Evolutionary conservation across 1,284 basidiomycete species (phyloP), one percentile per base, ranked within the genome.

Genomic region (Leucoagaricus sp.): DNA sequence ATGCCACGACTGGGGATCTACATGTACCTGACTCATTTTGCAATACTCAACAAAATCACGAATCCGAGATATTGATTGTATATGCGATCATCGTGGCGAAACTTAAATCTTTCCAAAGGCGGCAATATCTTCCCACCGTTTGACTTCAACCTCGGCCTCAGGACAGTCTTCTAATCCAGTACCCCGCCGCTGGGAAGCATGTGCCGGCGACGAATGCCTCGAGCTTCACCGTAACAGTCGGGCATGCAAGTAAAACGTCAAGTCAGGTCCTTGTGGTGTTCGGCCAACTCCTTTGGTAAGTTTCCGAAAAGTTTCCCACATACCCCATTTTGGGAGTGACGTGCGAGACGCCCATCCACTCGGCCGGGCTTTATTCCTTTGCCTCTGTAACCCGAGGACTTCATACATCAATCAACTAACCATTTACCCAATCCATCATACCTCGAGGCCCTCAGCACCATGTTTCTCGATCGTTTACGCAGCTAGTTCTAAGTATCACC

Each of bases 351-450:
- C 28, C 38, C 28, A 52, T 52, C 40, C 21, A 19, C 31, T n/a
- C n/a, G n/a, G n/a, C n/a, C n/a, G n/a, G n/a, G n/a, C n/a, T n/a
- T n/a, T 13, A 34, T 23, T 45, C 25, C 21, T 13, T 29, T 21
- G 42, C 5, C 25, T 17, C 23, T n/a, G n/a, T n/a, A n/a, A 19
- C 13, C 51, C 41, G 51, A 53, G 51, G 42, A 53, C 33, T 41
- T 45, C 36, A 13, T n/a, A 34, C 41, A 34, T 23, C 51, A 28
- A 26, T 40, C 25, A 38, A 40, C n/a, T 17, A 10, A 34, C n/a
- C 15, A 8, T 41, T 38, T 40, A 19, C 38, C 23, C 23, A 41
- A 41, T 28, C 36, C 21, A 25, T 42, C 38, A 40, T 36, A 10
- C n/a, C n/a, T n/a, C n/a, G n/a, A n/a, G n/a, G n/a, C n/a, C n/a